A percentile compares a stretch with the other conserved stretches of the same genome.
These are phyloP conservation scores for Periconia macrospinosa DNA, from an alignment of 2,329 filamentous ascomycete genomes.

Conservation along the genomic window DNA sequence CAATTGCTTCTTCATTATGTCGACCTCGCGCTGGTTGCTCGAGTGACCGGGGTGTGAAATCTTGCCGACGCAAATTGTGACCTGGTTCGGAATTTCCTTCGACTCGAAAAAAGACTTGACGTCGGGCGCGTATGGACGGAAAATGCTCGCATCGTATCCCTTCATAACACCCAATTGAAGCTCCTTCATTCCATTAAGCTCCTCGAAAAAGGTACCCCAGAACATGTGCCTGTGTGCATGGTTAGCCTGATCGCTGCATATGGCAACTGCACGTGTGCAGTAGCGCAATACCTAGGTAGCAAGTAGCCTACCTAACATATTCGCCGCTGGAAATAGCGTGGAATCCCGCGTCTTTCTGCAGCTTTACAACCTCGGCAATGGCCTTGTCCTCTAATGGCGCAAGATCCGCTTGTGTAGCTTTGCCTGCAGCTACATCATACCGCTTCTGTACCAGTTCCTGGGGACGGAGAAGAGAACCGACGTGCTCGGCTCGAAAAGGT, in stretches of 20 bases:
- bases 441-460: constrained; percentile 63
- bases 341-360: constrained; percentile 66
- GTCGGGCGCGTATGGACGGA: constrained; percentile 62
- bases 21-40: constrained; percentile 61
- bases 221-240: constrained; percentile 49
- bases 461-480: constrained; percentile 71
- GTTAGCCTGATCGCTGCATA: constrained; percentile 18
- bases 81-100: constrained; percentile 56
- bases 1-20: constrained; percentile 61
- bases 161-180: constrained; percentile 45
- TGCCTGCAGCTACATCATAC: constrained; percentile 53
- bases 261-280: neutral
- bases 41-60: constrained; percentile 59
- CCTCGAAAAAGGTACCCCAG: constrained; percentile 60
- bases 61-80: constrained; percentile 60
- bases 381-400: constrained; percentile 65
- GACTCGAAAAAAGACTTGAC: constrained; percentile 64
- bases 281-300: neutral
- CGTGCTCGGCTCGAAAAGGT: constrained; percentile 72
- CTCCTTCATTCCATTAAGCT: constrained; percentile 58
- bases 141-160: constrained; percentile 56
- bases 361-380: constrained; percentile 65
- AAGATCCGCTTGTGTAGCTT: constrained; percentile 52
- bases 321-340: constrained; percentile 70
- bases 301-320: constrained; percentile 50